Evolutionary conservation across 208 protist genomes (phyloP).

Genomic region (Dictyostelium gargantuum): DNA sequence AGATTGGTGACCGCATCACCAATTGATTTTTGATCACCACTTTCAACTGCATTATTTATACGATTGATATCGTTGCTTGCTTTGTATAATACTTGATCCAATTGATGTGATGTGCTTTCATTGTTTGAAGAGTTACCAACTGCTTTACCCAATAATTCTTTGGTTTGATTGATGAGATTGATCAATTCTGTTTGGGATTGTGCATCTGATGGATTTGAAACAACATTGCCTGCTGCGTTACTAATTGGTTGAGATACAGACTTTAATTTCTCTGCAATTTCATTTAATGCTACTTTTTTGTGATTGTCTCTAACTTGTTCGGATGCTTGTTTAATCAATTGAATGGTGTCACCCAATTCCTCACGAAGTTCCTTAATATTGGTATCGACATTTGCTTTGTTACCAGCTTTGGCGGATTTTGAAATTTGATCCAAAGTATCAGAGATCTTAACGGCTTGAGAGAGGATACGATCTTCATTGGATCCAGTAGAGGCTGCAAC

Average conservation of each 20-base stretch:
- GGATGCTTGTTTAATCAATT: conserved; percentile 28
- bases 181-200: neutral
- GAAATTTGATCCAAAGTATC: neutral
- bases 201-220: neutral
- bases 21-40: conserved; percentile 1
- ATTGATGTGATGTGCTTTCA: neutral
- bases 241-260: neutral
- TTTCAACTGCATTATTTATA: neutral
- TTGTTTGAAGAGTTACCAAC: neutral
- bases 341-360: conserved; percentile 10
- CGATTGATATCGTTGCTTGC: conserved; percentile 45
- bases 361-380: conserved; percentile 31
- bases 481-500: conserved; percentile 9
- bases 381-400: conserved; percentile 1
- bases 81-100: neutral
- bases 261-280: conserved; percentile 50
- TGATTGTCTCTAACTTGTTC: neutral
- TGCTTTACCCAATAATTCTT: conserved; percentile 14
- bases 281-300: conserved; percentile 54
- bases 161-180: neutral
- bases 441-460: conserved; percentile 26
- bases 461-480: conserved; percentile 8
- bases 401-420: neutral
- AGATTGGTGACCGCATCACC: neutral
- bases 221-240: neutral